Conservation (phyloP, 257 asterid species). For the Solanum appendiculatum region DNA sequence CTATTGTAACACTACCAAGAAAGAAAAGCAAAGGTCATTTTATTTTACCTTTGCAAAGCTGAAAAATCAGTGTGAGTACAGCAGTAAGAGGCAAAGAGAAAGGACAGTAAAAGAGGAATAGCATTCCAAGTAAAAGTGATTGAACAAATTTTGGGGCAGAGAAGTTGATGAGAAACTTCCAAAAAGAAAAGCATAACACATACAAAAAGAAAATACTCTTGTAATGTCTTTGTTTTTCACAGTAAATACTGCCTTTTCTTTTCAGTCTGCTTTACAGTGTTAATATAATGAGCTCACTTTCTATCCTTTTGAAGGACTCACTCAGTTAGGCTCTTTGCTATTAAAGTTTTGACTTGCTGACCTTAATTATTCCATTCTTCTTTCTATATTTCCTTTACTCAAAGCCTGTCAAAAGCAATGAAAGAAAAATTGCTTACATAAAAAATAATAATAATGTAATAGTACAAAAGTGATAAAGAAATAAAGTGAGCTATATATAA, state of each 20-base stretch:
- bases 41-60: neutral
- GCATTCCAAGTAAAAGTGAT: neutral
- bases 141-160: neutral
- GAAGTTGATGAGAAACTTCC: conserved; percentile 6
- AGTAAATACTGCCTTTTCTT: neutral
- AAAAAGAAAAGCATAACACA: neutral
- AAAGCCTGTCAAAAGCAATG: neutral
- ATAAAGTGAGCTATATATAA: neutral
- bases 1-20: neutral
- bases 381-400: neutral
- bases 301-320: neutral
- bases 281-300: neutral
- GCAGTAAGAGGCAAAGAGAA: neutral
- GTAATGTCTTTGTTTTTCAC: neutral
- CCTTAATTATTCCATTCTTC: neutral
- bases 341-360: neutral
- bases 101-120: neutral
- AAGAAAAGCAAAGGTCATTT: neutral
- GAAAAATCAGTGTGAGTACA: neutral
- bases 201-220: neutral
- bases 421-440: neutral
- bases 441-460: neutral
- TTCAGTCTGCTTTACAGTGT: neutral
- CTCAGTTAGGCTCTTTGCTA: neutral
- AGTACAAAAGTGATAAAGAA: neutral